Percentiles rank a stretch among this genome's conserved stretches.
phyloP scores from a whole-genome alignment of 768 basidiomycete genomes.

The Xerocomus spinulosus region DNA sequence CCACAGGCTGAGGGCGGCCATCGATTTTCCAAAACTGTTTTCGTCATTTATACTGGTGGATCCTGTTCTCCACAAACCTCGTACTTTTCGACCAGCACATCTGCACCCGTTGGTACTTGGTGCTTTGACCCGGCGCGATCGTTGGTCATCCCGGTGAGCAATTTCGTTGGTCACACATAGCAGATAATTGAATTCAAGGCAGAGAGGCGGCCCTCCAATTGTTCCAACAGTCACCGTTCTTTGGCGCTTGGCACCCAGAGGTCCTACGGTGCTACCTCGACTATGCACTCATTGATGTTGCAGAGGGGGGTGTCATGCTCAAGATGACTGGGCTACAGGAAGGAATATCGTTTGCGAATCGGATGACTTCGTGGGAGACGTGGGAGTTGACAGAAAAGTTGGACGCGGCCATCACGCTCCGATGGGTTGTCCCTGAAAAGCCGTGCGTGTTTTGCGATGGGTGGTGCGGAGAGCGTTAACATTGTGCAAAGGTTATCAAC shows the following conservation, averaged over 20 bases:
- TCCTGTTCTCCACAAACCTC: constrained; percentile 53
- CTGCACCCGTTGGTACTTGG: constrained; percentile 26
- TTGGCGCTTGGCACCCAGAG: constrained; percentile 62
- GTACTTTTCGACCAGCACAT: not conserved
- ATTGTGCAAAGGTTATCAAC: constrained; percentile 10
- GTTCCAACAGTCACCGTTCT: constrained; percentile 59
- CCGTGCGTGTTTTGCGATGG: constrained; percentile 9
- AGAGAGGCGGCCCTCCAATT: constrained; percentile 57
- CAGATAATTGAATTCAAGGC: not conserved
- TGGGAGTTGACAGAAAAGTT: constrained; percentile 28
- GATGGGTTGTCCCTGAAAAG: constrained; percentile 27
- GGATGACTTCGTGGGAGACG: constrained; percentile 15
- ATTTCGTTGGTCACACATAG: not conserved
- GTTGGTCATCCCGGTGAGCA: constrained; percentile 59
- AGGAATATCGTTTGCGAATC: constrained; percentile 54
- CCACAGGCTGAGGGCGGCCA: constrained; percentile 58
- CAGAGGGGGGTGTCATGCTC: constrained; percentile 43
- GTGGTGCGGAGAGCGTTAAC: not conserved
- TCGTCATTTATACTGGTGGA: constrained; percentile 71
- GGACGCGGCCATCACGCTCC: constrained; percentile 23
- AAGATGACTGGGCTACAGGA: constrained; percentile 69
- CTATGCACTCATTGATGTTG: constrained; percentile 41
- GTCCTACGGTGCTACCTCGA: constrained; percentile 59
- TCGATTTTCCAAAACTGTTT: constrained; percentile 63
- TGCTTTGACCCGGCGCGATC: constrained; percentile 54